These are phyloP conservation scores for Apostasia shenzhenica DNA, from an alignment of 106 monocot species.

Conservation along the genomic window DNA sequence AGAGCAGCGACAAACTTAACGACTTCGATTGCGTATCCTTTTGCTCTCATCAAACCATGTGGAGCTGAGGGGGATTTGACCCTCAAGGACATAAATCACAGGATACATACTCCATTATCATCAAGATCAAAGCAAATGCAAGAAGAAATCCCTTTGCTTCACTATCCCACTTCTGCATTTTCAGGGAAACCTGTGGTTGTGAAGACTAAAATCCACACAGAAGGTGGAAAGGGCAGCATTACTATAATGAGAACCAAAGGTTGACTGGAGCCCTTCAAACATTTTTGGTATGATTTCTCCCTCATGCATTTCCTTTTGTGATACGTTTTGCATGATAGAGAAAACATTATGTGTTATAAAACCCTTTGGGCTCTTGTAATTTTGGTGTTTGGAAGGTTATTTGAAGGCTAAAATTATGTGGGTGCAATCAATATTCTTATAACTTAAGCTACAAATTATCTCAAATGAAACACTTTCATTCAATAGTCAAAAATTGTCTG, in stretches of 20 bases:
- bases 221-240: slow-evolving; percentile 74
- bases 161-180: slow-evolving; percentile 62
- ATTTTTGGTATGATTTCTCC: slow-evolving; percentile 4
- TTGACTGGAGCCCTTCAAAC: slow-evolving; percentile 14
- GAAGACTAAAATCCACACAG: slow-evolving; percentile 65
- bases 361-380: too few species aligned
- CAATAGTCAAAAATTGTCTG: too few species aligned
- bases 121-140: slow-evolving; percentile 25
- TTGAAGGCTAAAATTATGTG: too few species aligned
- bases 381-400: too few species aligned
- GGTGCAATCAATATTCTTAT: too few species aligned
- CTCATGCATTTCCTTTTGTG: slow-evolving; percentile 23
- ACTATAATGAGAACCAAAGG: slow-evolving; percentile 82
- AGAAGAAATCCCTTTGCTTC: slow-evolving; percentile 23
- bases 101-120: slow-evolving; percentile 51
- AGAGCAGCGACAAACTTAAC: slow-evolving; percentile 44
- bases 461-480: too few species aligned
- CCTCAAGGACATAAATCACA: slow-evolving; percentile 77
- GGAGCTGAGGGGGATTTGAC: slow-evolving; percentile 75
- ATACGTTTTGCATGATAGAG: slow-evolving; percentile 15
- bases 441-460: too few species aligned
- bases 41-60: slow-evolving; percentile 83
- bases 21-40: slow-evolving; percentile 76
- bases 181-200: slow-evolving; percentile 70
- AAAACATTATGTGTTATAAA: too few species aligned